Conservation (phyloP, 192 early-diverging fungal species). For the Backusella mclennaniae region DNA sequence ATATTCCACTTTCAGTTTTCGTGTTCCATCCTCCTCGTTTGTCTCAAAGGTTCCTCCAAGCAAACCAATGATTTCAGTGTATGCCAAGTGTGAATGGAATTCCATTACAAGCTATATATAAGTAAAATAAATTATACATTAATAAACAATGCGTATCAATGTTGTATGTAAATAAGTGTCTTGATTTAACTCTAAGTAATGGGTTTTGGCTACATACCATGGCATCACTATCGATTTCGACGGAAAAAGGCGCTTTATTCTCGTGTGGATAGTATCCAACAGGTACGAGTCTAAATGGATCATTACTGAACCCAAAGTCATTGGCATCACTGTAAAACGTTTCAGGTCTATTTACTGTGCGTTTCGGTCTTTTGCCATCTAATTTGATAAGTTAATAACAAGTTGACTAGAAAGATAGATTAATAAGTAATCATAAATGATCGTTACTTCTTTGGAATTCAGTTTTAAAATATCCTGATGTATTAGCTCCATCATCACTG, state of each 20-base stretch:
- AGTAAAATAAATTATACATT: not conserved
- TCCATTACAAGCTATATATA: constrained; percentile 79
- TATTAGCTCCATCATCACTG: not conserved
- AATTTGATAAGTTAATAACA: not conserved
- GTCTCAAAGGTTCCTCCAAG: constrained; percentile 75
- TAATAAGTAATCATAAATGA: not conserved
- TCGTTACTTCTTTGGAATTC: not conserved
- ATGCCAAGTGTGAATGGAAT: constrained; percentile 88
- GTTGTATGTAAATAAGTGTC: not conserved
- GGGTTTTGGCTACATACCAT: constrained; percentile 37
- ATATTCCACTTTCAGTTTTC: constrained; percentile 55
- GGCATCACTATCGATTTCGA: constrained; percentile 46
- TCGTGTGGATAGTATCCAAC: constrained; percentile 41
- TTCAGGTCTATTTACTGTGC: constrained; percentile 18
- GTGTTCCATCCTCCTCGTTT: constrained; percentile 21
- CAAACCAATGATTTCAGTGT: constrained; percentile 92
- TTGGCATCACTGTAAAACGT: constrained; percentile 15
- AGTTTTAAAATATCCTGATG: constrained; percentile 36
- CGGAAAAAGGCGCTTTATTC: constrained; percentile 49
- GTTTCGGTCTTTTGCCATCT: constrained; percentile 19
- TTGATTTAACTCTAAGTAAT: not conserved
- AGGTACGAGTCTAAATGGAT: constrained; percentile 59
- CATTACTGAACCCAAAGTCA: constrained; percentile 39
- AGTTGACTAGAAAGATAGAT: not conserved
- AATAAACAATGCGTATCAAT: not conserved